Percentiles rank a stretch among this genome's conserved stretches.
phyloP scores from a whole-genome alignment of 768 basidiomycete species.

The Phanerodontia chrysosporium region DNA sequence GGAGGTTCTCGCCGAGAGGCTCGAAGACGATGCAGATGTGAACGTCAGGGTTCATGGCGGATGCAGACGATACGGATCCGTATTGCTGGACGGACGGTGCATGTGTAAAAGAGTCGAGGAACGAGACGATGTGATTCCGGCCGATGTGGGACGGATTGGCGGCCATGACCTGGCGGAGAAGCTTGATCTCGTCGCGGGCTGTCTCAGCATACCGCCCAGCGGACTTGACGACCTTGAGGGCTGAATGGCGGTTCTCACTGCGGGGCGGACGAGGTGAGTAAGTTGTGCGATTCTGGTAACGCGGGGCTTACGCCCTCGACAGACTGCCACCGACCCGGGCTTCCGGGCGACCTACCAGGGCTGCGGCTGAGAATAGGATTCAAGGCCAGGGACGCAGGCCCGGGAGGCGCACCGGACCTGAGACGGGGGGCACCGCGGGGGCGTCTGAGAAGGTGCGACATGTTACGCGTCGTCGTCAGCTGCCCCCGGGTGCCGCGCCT shows the following conservation, averaged over 20 bases:
- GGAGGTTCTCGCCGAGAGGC: conserved; percentile 75
- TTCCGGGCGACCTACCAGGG: background rate
- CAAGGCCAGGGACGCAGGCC: background rate
- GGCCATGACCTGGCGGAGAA: conserved; percentile 70
- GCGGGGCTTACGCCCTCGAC: background rate
- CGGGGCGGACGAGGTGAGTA: conserved; percentile 13
- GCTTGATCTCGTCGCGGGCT: conserved; percentile 93
- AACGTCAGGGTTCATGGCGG: conserved; percentile 17
- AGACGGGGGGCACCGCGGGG: background rate
- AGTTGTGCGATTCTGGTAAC: background rate
- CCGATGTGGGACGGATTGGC: conserved; percentile 77
- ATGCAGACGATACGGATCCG: background rate
- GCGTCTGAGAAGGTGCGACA: background rate
- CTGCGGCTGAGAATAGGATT: background rate
- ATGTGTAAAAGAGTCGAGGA: conserved; percentile 88
- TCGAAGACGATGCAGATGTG: conserved; percentile 93
- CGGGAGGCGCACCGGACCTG: background rate
- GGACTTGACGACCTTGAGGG: conserved; percentile 93
- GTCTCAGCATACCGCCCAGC: conserved; percentile 95
- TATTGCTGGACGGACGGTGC: conserved; percentile 27
- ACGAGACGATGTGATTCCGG: conserved; percentile 76
- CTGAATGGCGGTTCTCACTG: conserved; percentile 75
- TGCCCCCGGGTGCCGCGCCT: background rate
- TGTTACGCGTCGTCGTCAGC: background rate
- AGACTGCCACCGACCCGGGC: background rate